Conservation (phyloP, 148 eudicot genomes). For the Bassia scoparia region DNA sequence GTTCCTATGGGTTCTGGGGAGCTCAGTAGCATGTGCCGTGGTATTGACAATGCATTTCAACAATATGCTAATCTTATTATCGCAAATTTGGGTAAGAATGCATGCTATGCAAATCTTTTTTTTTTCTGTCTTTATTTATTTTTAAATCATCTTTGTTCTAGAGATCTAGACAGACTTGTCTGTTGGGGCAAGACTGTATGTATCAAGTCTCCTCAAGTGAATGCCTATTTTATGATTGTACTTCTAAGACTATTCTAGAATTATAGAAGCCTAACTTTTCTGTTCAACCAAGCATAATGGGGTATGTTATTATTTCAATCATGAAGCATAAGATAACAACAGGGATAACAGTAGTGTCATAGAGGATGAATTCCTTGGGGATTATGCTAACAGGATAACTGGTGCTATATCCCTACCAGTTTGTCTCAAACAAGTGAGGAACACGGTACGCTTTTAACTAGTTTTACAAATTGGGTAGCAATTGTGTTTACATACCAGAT, state of each 20-base stretch:
- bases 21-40: constrained; percentile 78
- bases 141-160: no score
- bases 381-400: not conserved
- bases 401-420: no score
- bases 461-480: no score
- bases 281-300: not conserved
- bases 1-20: constrained; percentile 96
- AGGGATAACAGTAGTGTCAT: not conserved
- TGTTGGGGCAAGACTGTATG: not conserved
- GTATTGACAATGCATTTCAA: constrained; percentile 98
- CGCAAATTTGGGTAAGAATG: constrained; percentile 63
- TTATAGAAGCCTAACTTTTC: no score
- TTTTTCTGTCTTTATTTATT: no score
- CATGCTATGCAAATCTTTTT: not conserved
- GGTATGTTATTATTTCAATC: not conserved
- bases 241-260: not conserved
- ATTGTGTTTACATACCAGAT: no score
- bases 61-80: constrained; percentile 67
- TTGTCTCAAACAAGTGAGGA: no score
- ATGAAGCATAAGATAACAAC: not conserved
- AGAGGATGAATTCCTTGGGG: not conserved
- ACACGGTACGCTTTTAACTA: no score
- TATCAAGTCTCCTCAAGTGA: not conserved
- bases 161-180: not conserved
- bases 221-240: not conserved